Conservation (phyloP, 1,284 basidiomycete genomes). For the Irpex sp. region DNA sequence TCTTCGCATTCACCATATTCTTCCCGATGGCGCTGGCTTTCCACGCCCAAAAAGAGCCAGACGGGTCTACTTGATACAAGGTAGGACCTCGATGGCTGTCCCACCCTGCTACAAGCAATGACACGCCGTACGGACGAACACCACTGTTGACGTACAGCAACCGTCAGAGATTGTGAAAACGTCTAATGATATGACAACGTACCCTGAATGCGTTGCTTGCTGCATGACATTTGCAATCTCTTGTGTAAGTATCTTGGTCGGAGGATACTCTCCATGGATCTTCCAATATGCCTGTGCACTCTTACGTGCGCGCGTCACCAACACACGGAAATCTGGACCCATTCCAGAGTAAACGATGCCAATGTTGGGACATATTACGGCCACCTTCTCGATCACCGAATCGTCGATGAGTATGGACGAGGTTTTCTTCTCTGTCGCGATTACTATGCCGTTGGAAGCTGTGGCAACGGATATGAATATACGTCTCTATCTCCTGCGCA, state of each 20-base stretch:
- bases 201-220: constrained; percentile 98
- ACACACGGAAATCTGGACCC: constrained; percentile 97
- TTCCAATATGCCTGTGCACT: constrained; percentile 99
- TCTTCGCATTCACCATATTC: constrained; percentile 99
- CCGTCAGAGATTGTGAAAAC: constrained; percentile 2
- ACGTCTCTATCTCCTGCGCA: neutral
- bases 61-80: constrained; percentile 98
- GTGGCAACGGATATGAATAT: constrained; percentile 9
- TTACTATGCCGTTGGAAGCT: constrained; percentile 99
- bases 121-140: constrained; percentile 97
- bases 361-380: constrained; percentile 96
- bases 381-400: constrained; percentile 95
- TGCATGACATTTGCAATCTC: constrained; percentile 99
- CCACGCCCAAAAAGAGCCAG: constrained; percentile 99
- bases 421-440: constrained; percentile 99
- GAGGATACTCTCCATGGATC: constrained; percentile 98
- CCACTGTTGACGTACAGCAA: constrained; percentile 54
- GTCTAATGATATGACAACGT: constrained; percentile 27
- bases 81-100: constrained; percentile 89
- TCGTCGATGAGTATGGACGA: constrained; percentile 98
- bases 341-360: constrained; percentile 99
- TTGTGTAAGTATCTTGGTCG: constrained; percentile 93
- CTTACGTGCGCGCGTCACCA: constrained; percentile 93
- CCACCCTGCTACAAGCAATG: constrained; percentile 95
- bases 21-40: constrained; percentile 99